Conservation (phyloP, 768 basidiomycete species). For the Kwoniella sp. region DNA sequence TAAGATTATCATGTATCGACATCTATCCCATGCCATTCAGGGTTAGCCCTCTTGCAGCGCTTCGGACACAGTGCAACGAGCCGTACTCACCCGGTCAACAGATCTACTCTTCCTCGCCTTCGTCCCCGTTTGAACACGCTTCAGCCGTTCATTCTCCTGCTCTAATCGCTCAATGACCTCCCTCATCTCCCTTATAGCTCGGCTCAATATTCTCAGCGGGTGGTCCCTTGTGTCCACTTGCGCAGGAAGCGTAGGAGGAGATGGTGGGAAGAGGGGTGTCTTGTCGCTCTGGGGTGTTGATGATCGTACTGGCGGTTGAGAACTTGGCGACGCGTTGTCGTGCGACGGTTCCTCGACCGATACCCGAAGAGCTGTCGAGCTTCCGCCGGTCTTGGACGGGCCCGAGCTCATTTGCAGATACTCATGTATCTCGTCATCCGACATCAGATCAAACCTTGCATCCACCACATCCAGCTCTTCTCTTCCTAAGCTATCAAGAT, state of each 20-base stretch:
- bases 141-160: slow-evolving; percentile 40
- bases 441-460: slow-evolving; percentile 41
- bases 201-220: slow-evolving; percentile 37
- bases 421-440: slow-evolving; percentile 29
- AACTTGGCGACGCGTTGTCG: neutral
- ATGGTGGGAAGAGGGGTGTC: slow-evolving; percentile 45
- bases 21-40: slow-evolving; percentile 12
- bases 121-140: slow-evolving; percentile 13
- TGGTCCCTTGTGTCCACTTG: slow-evolving; percentile 27
- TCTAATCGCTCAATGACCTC: slow-evolving; percentile 34
- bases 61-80: neutral
- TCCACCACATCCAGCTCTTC: slow-evolving; percentile 37
- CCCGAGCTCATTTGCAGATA: neutral
- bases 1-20: slow-evolving; percentile 47
- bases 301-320: neutral
- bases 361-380: neutral
- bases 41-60: too few relatives aligned
- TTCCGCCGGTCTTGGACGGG: neutral
- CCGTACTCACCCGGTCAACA: slow-evolving; percentile 24
- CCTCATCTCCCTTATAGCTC: slow-evolving; percentile 37
- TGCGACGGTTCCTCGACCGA: neutral
- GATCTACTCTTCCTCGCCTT: neutral
- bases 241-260: slow-evolving; percentile 26
- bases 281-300: neutral
- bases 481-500: slow-evolving; percentile 30